Conservation (phyloP, 176 grass and related monocot genomes). For the Aegilops umbellulata region DNA sequence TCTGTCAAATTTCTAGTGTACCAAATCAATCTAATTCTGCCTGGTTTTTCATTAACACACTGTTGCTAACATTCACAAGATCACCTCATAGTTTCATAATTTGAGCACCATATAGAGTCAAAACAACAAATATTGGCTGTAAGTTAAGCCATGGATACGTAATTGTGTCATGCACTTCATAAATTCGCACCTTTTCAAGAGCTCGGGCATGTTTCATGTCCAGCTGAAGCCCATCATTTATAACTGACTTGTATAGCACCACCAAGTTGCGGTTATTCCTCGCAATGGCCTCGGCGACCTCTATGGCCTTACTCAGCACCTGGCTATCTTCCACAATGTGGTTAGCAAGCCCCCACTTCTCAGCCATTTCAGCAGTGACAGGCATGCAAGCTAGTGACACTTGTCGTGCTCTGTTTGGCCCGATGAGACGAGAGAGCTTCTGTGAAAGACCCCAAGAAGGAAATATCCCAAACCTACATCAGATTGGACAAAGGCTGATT, state of each 20-base stretch:
- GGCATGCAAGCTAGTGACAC: conserved; percentile 73
- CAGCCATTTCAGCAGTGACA: conserved; percentile 69
- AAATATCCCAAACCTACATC: conserved; percentile 86
- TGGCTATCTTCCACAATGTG: conserved; percentile 64
- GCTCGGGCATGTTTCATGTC: conserved; percentile 59
- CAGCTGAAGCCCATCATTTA: conserved; percentile 86
- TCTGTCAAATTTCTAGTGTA: background rate
- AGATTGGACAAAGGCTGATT: conserved; percentile 14
- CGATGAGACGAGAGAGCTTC: conserved; percentile 85
- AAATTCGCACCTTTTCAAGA: conserved; percentile 67
- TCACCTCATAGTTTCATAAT: background rate
- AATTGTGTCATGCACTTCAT: conserved; percentile 1
- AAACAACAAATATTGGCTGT: background rate
- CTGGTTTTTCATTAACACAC: background rate
- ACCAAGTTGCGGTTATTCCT: conserved; percentile 80
- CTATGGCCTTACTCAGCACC: conserved; percentile 70
- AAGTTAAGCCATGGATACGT: background rate
- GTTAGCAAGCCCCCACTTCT: conserved; percentile 91
- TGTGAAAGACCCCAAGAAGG: conserved; percentile 96
- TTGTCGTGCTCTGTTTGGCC: conserved; percentile 76
- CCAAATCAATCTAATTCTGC: background rate
- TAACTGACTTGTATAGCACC: conserved; percentile 74
- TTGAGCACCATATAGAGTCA: background rate
- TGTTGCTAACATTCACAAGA: background rate
- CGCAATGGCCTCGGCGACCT: conserved; percentile 54